Evolutionary conservation across 768 basidiomycete genomes (phyloP), one percentile per base, ranked within the genome.

Genomic region (Collybiopsis luxurians): DNA sequence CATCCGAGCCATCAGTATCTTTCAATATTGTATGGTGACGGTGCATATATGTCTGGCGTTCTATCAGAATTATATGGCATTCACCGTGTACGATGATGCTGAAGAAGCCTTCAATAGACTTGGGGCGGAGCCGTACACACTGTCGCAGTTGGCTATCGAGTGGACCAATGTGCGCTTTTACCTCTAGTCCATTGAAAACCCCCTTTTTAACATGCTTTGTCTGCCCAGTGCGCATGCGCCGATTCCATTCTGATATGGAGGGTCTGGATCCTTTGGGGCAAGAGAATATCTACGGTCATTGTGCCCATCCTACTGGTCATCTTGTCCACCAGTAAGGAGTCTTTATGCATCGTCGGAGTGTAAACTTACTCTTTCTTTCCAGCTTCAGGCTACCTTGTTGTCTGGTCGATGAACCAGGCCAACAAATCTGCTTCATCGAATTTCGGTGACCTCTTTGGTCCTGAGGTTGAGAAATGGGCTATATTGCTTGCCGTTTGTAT

Each of bases 31-130:
- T 10, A 54, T 54, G 53, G 53, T 46, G 26, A 44, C 53, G 40
- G 44, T 46, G 23, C 53, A 54, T 26, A 42, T 54, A 44, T 43
- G 34, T 13, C 53, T 54, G 17, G 53, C 53, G 24, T 54, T 54
- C 27, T 54, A 30, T 17, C 53, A 54, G 40, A 54, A 54, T 15
- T 54, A 31, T 26, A 17, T 44, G 42, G 53, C 53, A 27, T 54
- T 54, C 24, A 46, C 53, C 7, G n/a, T 54, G n/a, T 46, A 28
- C 17, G 40, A 44, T 26, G 28, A 54, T 34, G 53, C 53, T 36
- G n/a, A 44, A 19, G 26, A 39, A 3, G 53, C 36, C 30, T 54
- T 54, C 53, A 54, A 54, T 26, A 54, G 27, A 26, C 53, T 54
- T 2, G 53, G 53, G 5, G 27, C 40, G 9, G 53, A 34, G 10